Conservation (phyloP, 208 protist genomes). For the Naegleria fowleri region DNA sequence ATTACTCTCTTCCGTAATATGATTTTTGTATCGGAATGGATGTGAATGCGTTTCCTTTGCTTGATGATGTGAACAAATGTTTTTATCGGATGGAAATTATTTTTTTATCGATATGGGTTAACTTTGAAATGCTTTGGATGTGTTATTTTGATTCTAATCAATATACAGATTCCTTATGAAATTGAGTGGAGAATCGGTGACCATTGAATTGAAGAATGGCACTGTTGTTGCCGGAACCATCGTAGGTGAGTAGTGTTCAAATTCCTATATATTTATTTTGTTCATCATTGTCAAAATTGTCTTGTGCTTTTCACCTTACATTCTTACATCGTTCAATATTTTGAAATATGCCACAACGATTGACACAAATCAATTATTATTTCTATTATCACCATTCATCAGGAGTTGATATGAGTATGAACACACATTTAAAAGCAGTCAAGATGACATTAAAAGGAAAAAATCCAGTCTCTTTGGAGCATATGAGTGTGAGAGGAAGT, state of each 20-base stretch:
- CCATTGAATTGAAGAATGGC: constrained; percentile 98
- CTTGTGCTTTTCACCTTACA: too few relatives aligned
- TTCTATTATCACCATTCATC: not conserved
- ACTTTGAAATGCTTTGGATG: too few relatives aligned
- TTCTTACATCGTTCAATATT: not conserved
- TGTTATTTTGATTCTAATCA: not conserved
- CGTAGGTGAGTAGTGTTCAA: constrained; percentile 12
- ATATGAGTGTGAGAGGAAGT: constrained; percentile 91
- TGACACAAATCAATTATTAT: too few relatives aligned
- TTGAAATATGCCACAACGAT: too few relatives aligned
- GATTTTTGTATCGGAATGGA: not conserved
- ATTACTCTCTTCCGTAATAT: not conserved
- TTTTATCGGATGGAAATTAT: not conserved
- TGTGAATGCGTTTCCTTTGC: too few relatives aligned
- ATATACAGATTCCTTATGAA: constrained; percentile 87
- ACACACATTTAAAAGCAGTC: constrained; percentile 93
- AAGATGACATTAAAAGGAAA: constrained; percentile 92
- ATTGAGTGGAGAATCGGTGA: constrained; percentile 91
- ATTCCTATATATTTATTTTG: constrained; percentile 27
- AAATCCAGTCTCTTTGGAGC: constrained; percentile 87
- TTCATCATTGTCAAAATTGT: too few relatives aligned
- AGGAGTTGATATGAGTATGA: constrained; percentile 85
- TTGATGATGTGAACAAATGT: not conserved
- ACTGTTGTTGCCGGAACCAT: constrained; percentile 87
- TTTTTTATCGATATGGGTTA: too few relatives aligned